Evolutionary conservation across 768 basidiomycete species (phyloP).

Genomic region (Obba rivulosa): DNA sequence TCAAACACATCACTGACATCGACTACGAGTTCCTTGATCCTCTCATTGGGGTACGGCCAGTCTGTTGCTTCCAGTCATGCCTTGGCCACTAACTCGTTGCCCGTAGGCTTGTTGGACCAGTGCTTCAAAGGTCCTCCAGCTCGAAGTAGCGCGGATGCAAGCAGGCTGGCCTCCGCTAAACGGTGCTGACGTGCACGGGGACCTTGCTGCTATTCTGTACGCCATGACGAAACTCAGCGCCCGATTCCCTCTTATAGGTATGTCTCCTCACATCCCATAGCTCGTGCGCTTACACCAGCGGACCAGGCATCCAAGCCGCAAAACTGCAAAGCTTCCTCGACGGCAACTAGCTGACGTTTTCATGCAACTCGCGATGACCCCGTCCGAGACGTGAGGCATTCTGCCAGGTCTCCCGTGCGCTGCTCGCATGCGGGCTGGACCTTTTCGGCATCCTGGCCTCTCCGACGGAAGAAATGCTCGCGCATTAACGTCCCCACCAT

Average conservation of each 20-base stretch:
- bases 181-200: slow-evolving; percentile 53
- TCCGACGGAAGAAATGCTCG: slow-evolving; percentile 4
- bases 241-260: slow-evolving; percentile 55
- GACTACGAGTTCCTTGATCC: slow-evolving; percentile 76
- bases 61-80: not conserved
- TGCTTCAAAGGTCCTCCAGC: slow-evolving; percentile 60
- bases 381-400: no score
- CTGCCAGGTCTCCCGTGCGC: no score
- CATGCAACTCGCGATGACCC: no score
- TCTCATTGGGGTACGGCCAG: slow-evolving; percentile 58
- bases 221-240: slow-evolving; percentile 59
- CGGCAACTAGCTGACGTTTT: slow-evolving; percentile 11
- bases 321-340: slow-evolving; percentile 25
- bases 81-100: not conserved
- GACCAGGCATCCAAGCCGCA: slow-evolving; percentile 22
- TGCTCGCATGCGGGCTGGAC: no score
- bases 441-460: slow-evolving; percentile 3
- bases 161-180: slow-evolving; percentile 55
- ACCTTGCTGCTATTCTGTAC: slow-evolving; percentile 55
- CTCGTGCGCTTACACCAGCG: slow-evolving; percentile 3
- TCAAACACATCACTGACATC: slow-evolving; percentile 56
- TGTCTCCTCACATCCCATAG: not conserved
- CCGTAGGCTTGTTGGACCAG: slow-evolving; percentile 66
- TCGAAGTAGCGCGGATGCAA: slow-evolving; percentile 60
- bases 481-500: slow-evolving; percentile 18